Conservation (phyloP, 805 yeast genomes). For the Torulaspora quercuum region DNA sequence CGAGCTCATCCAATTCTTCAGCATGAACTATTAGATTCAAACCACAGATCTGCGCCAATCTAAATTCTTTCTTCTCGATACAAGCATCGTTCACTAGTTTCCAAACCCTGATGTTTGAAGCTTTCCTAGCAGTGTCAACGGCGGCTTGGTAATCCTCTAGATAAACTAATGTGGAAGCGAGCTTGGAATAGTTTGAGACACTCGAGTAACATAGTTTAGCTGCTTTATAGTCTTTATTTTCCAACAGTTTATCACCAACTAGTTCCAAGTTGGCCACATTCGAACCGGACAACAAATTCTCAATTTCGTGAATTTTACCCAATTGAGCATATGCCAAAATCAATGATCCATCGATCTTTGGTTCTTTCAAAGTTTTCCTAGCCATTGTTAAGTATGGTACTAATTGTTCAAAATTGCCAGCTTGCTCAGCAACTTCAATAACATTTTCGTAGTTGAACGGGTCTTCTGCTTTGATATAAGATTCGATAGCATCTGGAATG, state of each 20-base stretch:
- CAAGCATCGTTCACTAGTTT: constrained; percentile 96
- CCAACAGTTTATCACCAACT: constrained; percentile 89
- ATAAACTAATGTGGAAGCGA: constrained; percentile 94
- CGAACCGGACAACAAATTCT: constrained; percentile 74
- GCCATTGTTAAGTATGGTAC: constrained; percentile 87
- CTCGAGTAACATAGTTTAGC: constrained; percentile 84
- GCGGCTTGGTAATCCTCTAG: constrained; percentile 92
- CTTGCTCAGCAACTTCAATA: constrained; percentile 91
- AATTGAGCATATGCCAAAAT: constrained; percentile 82
- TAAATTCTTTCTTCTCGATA: constrained; percentile 89
- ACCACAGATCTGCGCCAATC: constrained; percentile 98
- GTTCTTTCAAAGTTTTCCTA: constrained; percentile 85
- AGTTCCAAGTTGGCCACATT: constrained; percentile 90
- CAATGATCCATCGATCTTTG: constrained; percentile 87
- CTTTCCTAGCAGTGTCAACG: constrained; percentile 98
- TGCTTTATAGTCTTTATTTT: constrained; percentile 79
- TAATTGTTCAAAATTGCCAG: constrained; percentile 94
- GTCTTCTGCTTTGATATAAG: constrained; percentile 88
- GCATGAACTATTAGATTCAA: constrained; percentile 95
- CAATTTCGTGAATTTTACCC: constrained; percentile 74
- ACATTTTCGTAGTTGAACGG: constrained; percentile 87
- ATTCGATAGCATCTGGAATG: constrained; percentile 84
- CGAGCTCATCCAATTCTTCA: constrained; percentile 90
- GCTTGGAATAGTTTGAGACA: constrained; percentile 89
- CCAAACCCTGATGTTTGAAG: constrained; percentile 92